Conservation (phyloP, 2,329 filamentous ascomycete species). For the Aspergillus phoenicis region DNA sequence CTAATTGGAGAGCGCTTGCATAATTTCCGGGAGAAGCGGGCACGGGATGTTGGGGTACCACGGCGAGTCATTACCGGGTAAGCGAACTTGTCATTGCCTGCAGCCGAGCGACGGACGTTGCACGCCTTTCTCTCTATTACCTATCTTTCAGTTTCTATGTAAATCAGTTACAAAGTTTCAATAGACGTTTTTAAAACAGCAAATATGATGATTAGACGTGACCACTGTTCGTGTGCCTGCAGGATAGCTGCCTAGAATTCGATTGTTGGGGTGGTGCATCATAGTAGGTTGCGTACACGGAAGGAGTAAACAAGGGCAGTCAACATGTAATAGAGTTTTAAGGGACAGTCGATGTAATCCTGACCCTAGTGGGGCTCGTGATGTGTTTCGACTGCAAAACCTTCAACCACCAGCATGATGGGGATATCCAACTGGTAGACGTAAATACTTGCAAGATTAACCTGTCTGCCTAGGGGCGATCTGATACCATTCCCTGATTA, state of each 20-base stretch:
- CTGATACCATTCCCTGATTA: neutral
- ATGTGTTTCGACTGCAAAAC: too few relatives aligned
- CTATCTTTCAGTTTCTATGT: conserved; percentile 8
- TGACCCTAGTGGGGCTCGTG: too few relatives aligned
- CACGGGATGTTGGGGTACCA: conserved; percentile 42
- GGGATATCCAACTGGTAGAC: too few relatives aligned
- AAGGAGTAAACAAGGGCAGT: too few relatives aligned
- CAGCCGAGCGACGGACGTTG: neutral
- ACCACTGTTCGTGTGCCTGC: neutral
- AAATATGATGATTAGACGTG: neutral
- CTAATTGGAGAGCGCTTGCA: conserved; percentile 91
- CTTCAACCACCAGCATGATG: too few relatives aligned
- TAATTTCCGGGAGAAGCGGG: conserved; percentile 74
- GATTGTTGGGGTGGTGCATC: too few relatives aligned
- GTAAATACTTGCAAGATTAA: too few relatives aligned
- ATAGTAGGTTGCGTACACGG: too few relatives aligned
- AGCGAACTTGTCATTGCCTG: conserved; percentile 5
- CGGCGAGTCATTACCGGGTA: conserved; percentile 42
- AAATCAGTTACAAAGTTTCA: conserved; percentile 2
- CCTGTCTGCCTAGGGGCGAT: neutral
- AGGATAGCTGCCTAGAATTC: neutral
- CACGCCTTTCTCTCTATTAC: neutral
- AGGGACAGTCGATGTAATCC: too few relatives aligned
- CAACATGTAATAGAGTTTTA: too few relatives aligned
- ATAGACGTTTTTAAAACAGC: neutral